Evolutionary conservation across 2,329 filamentous ascomycete species (phyloP), one percentile per base, ranked within the genome.

Genomic region (Fusarium hainanense): DNA sequence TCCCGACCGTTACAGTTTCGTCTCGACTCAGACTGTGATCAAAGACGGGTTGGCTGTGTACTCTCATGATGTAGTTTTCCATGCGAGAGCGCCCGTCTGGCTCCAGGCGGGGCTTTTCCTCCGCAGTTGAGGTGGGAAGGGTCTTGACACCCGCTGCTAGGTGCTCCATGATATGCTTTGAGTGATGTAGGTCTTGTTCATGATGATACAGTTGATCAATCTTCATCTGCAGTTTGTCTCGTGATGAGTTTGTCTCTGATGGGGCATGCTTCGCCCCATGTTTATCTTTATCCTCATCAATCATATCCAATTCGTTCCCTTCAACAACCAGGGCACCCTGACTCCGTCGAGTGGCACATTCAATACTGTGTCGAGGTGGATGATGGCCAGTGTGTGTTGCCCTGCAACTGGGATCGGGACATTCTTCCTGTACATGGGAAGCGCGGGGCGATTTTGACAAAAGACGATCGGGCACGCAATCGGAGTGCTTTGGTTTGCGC

Each of bases 101-200:
- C 34, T n/a, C 34, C 20, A 49, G 43, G 28, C 44, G 46, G 44
- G 34, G 42, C 42, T 56, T 65, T 20, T 46, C 34, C 21, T 62
- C 37, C 27, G 57, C 21, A 37, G 49, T 18, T 25, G 49, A 60
- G 16, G 55, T 40, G 14, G 54, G 51, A 6, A 62, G 34, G 2
- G 28, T 50, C 44, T 47, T 61, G 13, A 68, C 43, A 9, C 77
- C 65, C 40, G 73, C 74, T 16, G 76, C 72, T 14, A 81, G 69
- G 46, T 81, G 78, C 46, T 80, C 77, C 46, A 77, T 70, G 58
- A 79, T 78, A 61, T 81, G 79, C 30, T 77, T 74, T 20, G 75
- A 69, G 48, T 73, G 73, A 52, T 80, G 75, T 7, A 82, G 74
- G 25, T 78, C 76, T 41, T 79, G 67, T 10, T 77, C 75, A 63